Conservation (phyloP, 2,329 filamentous ascomycete genomes). For the Claviceps fusiformis region DNA sequence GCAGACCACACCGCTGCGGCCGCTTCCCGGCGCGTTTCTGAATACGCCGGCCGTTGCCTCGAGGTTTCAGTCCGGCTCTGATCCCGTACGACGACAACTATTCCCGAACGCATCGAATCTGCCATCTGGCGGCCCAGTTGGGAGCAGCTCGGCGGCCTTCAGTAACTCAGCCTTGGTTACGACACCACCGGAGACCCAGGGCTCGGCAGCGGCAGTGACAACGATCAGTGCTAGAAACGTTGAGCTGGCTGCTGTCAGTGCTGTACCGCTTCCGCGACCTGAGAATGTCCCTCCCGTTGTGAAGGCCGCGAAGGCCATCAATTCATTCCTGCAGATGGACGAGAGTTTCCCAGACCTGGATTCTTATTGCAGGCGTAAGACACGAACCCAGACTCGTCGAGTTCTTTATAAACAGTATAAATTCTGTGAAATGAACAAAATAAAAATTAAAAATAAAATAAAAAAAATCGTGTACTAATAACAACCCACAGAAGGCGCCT, state of each 20-base stretch:
- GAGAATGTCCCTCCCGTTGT: conserved; percentile 52
- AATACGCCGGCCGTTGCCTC: conserved; percentile 54
- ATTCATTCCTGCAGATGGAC: conserved; percentile 62
- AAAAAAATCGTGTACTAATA: conserved; percentile 9
- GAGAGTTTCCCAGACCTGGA: conserved; percentile 79
- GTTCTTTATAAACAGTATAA: neutral
- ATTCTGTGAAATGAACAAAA: too few species aligned
- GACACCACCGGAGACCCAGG: neutral
- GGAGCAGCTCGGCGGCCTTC: conserved; percentile 9
- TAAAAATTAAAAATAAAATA: too few species aligned
- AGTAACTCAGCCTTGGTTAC: neutral
- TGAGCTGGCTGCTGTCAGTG: conserved; percentile 18
- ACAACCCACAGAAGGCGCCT: conserved; percentile 59
- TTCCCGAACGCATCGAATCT: conserved; percentile 24
- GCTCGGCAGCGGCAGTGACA: conserved; percentile 9
- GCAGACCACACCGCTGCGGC: conserved; percentile 52
- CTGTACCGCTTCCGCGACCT: conserved; percentile 30
- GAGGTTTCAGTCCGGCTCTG: conserved; percentile 28
- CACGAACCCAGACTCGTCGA: neutral
- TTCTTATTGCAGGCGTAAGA: conserved; percentile 75
- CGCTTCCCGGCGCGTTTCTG: conserved; percentile 62
- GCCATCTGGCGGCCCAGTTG: conserved; percentile 6
- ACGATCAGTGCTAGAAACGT: conserved; percentile 14
- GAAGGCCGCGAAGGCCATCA: conserved; percentile 73
- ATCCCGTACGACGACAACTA: conserved; percentile 38